Base-by-base conservation (phyloP, 78 protist species). In the Salpingoeca rosetta region DNA sequence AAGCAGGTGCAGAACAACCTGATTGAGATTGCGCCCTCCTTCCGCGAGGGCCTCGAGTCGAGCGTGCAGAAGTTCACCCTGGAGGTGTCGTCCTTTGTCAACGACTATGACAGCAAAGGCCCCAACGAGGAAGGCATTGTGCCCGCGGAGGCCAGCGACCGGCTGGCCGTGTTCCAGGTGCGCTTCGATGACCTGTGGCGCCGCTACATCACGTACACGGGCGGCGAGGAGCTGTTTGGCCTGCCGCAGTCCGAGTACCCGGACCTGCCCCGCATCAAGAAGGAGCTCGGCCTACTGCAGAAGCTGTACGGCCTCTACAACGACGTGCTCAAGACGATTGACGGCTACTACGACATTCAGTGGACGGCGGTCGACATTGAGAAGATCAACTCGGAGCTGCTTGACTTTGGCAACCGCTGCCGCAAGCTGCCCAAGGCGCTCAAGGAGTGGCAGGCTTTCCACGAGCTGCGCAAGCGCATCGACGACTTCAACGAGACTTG, bases 191-290 rank as follows among this genome's bases (percentile, higher is more conserved):
- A 93, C 76, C 86, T 81, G n/a, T 88, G 91, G 89, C 88, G 96
- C 40, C 86, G 85, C 76, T 91, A 81, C 84, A 65, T 7, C 27
- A 57, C 90, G 37, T 95, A 88, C 86, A 24, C n/a, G 2, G 95
- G 65, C 25, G 98, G 98, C 40, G 96, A 95, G 88, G 90, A 84
- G 79, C 87, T 95, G 28, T 95, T 95, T 78, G 95, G 95, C n/a
- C 88, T 95, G 72, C 92, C 93, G 12, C 44, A 72, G 24, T 87
- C 92, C 27, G 82, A 87, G 72, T 95, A 91, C 85, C 95, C 97
- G 24, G 90, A 90, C 72, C 86, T 93, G 77, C 85, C 17, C 74
- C 37, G 45, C 38, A 86, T 88, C 41, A 57, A 87, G 87, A 84
- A 83, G 84, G 91, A 95, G 86, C 90, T 95, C 27, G 76, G 78